A percentile compares a stretch with the other conserved stretches of the same genome.
Conservation (phyloP, 371 early-diverging fungal genomes). For the Smittium culicis region DNA sequence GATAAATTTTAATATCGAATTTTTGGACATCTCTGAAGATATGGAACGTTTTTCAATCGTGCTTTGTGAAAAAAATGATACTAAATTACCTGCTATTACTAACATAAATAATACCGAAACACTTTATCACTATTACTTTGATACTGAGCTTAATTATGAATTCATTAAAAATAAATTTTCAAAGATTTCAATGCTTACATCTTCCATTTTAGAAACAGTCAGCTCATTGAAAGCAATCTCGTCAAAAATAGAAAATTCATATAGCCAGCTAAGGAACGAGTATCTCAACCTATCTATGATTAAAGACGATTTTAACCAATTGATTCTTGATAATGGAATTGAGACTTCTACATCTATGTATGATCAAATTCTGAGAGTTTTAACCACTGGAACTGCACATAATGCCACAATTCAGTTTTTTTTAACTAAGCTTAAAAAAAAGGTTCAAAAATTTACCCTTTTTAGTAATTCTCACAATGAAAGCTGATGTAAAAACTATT, state of each 20-base stretch:
- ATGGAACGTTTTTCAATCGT: too few relatives aligned
- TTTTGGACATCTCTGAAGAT: too few relatives aligned
- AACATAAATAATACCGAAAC: too few relatives aligned
- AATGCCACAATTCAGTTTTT: conserved; percentile 7
- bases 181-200: neutral
- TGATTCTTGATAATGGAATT: neutral
- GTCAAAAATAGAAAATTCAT: neutral
- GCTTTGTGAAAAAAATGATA: too few relatives aligned
- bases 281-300: neutral
- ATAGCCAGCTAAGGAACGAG: neutral
- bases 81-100: too few relatives aligned
- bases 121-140: too few relatives aligned
- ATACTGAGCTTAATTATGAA: too few relatives aligned
- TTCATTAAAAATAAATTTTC: neutral
- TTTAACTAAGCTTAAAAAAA: conserved; percentile 5
- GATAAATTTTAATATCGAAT: too few relatives aligned
- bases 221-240: neutral
- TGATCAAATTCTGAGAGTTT: neutral
- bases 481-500: neutral
- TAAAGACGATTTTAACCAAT: neutral
- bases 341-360: neutral
- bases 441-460: neutral
- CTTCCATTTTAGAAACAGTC: neutral
- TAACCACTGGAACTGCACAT: neutral
- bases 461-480: neutral